phyloP scores from a whole-genome alignment of 768 basidiomycete species.

The Termitomyces titanicus region DNA sequence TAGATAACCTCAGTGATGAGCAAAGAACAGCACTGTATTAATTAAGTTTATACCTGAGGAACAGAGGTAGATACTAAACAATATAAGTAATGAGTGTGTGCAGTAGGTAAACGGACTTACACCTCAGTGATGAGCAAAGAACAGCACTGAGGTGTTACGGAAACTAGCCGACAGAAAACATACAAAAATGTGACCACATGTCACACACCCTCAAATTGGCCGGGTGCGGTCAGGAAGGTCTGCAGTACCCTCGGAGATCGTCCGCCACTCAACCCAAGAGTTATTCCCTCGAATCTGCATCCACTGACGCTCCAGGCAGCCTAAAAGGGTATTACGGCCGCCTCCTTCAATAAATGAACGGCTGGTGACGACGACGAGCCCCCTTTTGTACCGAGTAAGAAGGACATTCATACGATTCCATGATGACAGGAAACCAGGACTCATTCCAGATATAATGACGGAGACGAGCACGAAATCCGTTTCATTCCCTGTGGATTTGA shows the following conservation, averaged over 20 bases:
- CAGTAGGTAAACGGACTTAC: too few species aligned
- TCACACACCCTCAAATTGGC: too few species aligned
- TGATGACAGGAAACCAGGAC: conserved; percentile 43
- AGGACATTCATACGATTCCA: conserved; percentile 49
- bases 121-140: too few species aligned
- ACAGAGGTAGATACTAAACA: too few species aligned
- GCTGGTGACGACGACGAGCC: conserved; percentile 45
- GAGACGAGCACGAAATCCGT: conserved; percentile 47
- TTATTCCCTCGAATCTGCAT: conserved; percentile 6
- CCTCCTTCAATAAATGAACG: conserved; percentile 32
- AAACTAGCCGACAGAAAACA: too few species aligned
- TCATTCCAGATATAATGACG: conserved; percentile 37
- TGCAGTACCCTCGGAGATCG: conserved; percentile 22
- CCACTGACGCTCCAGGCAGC: conserved; percentile 29
- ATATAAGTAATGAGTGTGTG: too few species aligned
- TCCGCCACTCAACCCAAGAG: conserved; percentile 30
- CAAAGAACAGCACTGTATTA: too few species aligned
- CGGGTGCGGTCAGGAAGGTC: conserved; percentile 28
- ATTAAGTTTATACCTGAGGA: too few species aligned
- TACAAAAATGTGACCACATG: too few species aligned
- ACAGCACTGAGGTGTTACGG: too few species aligned
- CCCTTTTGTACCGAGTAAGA: conserved; percentile 43
- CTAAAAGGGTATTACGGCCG: conserved; percentile 40
- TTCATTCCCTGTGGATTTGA: conserved; percentile 42
- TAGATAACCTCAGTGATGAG: too few species aligned